phyloP scores from a whole-genome alignment of 2,329 filamentous ascomycete species.

The Sporothrix protearum region DNA sequence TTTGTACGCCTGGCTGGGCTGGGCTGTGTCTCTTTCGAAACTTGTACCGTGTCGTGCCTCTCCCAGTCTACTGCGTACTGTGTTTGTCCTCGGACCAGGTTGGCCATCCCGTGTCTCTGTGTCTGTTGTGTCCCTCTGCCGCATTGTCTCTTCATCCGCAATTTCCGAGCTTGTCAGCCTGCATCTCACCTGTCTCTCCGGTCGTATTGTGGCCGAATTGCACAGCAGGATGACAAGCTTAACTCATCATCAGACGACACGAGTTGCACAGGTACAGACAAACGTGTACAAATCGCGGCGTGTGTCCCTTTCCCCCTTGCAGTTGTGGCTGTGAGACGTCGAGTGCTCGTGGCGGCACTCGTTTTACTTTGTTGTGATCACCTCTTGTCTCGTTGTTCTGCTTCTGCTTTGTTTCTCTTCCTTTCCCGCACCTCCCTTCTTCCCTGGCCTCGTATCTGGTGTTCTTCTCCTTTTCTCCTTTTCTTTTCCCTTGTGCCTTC shows the following conservation, averaged over 20 bases:
- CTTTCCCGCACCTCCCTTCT: background rate
- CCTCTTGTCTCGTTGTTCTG: background rate
- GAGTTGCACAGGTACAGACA: background rate
- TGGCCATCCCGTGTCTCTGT: background rate
- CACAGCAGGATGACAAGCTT: background rate
- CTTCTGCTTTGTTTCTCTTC: background rate
- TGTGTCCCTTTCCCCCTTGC: background rate
- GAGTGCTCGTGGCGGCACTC: conserved; percentile 4
- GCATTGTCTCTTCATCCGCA: background rate
- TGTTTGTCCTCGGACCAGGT: background rate
- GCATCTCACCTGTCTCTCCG: background rate
- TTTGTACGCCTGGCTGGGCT: background rate
- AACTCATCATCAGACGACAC: background rate
- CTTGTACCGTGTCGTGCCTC: background rate
- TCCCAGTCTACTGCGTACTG: background rate
- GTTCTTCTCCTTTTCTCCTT: background rate
- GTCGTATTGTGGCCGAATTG: background rate
- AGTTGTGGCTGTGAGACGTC: background rate
- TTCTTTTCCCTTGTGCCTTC: no score
- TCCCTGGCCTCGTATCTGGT: background rate
- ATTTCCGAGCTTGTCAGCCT: background rate
- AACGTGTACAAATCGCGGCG: background rate
- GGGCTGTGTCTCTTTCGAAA: no score
- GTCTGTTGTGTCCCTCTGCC: background rate
- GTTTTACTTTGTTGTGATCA: background rate